Base-by-base conservation (phyloP, 331 rosid species). In the Saraca asoca region DNA sequence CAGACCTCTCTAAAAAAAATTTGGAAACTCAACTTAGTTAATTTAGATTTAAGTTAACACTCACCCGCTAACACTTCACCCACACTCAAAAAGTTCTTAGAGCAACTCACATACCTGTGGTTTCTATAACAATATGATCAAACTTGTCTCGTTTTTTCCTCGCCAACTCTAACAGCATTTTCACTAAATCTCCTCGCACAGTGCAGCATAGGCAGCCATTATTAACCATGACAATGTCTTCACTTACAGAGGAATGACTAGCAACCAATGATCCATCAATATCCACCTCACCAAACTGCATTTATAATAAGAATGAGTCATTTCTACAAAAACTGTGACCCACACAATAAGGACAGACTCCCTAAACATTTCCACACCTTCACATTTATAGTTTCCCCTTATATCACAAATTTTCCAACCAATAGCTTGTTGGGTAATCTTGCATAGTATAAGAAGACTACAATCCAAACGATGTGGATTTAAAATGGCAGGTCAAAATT, bases 201-300 rank as follows among this genome's bases (percentile, higher is more conserved):
- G 98, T 91, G 69, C 98, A 91, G 75, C 96, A 91, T 4, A 91
- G 85, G 73, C 98, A 91, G 57, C 98, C 98, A 76, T 91, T 89
- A 58, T 87, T 89, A 60, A 91, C 93, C 98, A 89, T 79, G 75
- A 91, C 77, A 70, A 91, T 85, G 50, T 89, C 92, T 80, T 89
- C 98, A 56, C 62, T 81, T 24, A 71, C 81, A 0, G 87, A 83
- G 42, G 91, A 83, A 79, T 91, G 98, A 75, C 93, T 88, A 56
- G 98, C 96, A 77, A 91, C 92, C 88, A 91, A 67, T 13, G 96
- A 89, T 62, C 95, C 96, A 70, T 91, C 98, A 66, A 89, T 91
- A 82, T 91, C 96, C 64, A 91, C 96, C 88, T 87, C 98, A 54
- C 96, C 98, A 82, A 91, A 91, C 96, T 91, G 95, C 85, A 80